Evolutionary conservation across 306 rosid species (phyloP).

Genomic region (Inga leiocalycina): DNA sequence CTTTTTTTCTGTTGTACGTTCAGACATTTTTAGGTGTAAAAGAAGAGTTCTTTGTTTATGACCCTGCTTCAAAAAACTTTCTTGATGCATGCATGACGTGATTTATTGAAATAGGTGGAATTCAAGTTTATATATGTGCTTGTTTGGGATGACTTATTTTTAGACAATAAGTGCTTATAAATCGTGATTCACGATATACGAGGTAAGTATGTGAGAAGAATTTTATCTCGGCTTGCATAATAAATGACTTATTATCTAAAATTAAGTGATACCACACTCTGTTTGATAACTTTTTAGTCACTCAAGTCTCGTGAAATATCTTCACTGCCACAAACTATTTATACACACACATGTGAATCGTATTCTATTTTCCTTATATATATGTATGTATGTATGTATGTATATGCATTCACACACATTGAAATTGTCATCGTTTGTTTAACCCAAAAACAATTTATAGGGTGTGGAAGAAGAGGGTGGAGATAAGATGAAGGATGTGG

Average conservation of each 20-base stretch:
- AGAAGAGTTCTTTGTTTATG: neutral
- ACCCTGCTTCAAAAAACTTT: neutral
- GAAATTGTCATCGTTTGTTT: neutral
- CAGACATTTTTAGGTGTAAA: neutral
- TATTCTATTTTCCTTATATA: neutral
- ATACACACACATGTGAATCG: neutral
- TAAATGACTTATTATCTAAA: no score
- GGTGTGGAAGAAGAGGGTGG: slow-evolving; percentile 33
- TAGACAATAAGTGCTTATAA: no score
- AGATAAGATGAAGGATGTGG: slow-evolving; percentile 19
- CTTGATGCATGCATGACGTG: neutral
- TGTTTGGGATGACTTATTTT: no score
- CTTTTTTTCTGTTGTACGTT: no score
- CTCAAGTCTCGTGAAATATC: neutral
- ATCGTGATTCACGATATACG: no score
- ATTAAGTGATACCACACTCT: no score
- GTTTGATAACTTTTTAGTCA: neutral
- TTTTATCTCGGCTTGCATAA: no score
- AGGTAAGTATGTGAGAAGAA: no score
- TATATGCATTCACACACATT: neutral
- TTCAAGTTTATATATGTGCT: neutral
- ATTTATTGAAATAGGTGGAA: neutral
- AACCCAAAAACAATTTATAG: neutral
- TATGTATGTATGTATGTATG: no score
- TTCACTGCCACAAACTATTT: neutral